These are phyloP conservation scores for Cenchrus americanus DNA, from an alignment of 176 grass and related monocot genomes.

Conservation along the genomic window DNA sequence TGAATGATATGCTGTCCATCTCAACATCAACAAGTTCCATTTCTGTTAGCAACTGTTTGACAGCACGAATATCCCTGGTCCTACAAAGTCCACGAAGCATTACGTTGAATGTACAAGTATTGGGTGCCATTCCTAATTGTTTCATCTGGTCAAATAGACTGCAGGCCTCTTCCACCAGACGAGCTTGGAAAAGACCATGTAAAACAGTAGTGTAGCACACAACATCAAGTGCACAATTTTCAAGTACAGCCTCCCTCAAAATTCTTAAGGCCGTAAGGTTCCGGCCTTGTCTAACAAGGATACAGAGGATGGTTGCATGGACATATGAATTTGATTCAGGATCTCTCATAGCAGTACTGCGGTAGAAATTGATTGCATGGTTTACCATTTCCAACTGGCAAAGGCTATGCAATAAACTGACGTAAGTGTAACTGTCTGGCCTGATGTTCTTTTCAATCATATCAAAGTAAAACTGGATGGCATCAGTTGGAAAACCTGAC, in stretches of 20 bases:
- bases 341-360: constrained; percentile 44
- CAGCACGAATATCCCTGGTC: constrained; percentile 60
- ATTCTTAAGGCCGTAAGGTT: constrained; percentile 52
- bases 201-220: constrained; percentile 80
- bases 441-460: constrained; percentile 60
- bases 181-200: constrained; percentile 64
- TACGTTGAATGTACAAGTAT: constrained; percentile 81
- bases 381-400: constrained; percentile 54
- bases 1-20: constrained; percentile 78
- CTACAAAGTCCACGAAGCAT: constrained; percentile 85
- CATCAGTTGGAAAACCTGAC: constrained; percentile 72
- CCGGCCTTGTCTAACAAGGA: constrained; percentile 66
- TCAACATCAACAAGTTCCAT: constrained; percentile 64
- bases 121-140: constrained; percentile 56
- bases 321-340: constrained; percentile 58
- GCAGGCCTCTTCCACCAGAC: constrained; percentile 65
- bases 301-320: constrained; percentile 61
- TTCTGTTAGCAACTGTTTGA: constrained; percentile 65
- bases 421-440: constrained; percentile 81
- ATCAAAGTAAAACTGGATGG: constrained; percentile 61
- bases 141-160: constrained; percentile 87
- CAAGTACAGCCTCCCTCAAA: constrained; percentile 51
- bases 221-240: constrained; percentile 64
- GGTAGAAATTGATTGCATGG: constrained; percentile 55
- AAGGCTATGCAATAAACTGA: constrained; percentile 62